Evolutionary conservation across 208 protist species (phyloP), one percentile per base, ranked within the genome.

Genomic region (Trypanosoma avium): DNA sequence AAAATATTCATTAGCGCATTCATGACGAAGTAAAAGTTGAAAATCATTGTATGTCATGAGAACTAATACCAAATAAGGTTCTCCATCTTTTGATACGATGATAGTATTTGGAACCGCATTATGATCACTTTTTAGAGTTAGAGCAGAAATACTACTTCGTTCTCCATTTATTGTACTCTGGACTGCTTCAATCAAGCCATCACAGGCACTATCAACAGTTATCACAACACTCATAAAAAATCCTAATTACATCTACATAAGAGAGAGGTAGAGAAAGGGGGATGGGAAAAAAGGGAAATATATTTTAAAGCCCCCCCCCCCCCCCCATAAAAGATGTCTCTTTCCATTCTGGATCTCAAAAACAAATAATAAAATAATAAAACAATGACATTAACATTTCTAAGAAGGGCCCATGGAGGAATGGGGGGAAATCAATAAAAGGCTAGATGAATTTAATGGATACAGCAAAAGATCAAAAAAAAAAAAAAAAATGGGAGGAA

Each of bases 1-100:
- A 21, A 73, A 42, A 40, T 73, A 73, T 26, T 73, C 60, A 17
- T 8, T 13, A 17, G 53, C 36, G 38, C 67, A 73, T 12, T 61
- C 33, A n/a, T 67, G 47, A 1, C 67, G 67, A 27, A 73, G 12
- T 17, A 73, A 43, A 0, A 73, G 33, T 30, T 50, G 52, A 56
- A 67, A 62, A 53, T 73, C 67, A 49, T 32, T 43, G 27, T 19
- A 45, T 2, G 29, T 57, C 45, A 73, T 67, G 8, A 73, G 13
- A 45, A 67, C n/a, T 3, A 66, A 26, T 4, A 67, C 1, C 22
- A 67, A 46, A 67, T 0, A 32, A 27, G 40, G 38, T 4, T 24
- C 47, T 1, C 22, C 45, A 35, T 61, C 21, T 24, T 48, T 47
- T 27, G 3, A 26, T 1, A 67, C 53, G 36, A 73, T 9, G n/a